Evolutionary conservation across 2,329 filamentous ascomycete genomes (phyloP), one percentile per base, ranked within the genome.

Genomic region (Fusarium staphyleae): DNA sequence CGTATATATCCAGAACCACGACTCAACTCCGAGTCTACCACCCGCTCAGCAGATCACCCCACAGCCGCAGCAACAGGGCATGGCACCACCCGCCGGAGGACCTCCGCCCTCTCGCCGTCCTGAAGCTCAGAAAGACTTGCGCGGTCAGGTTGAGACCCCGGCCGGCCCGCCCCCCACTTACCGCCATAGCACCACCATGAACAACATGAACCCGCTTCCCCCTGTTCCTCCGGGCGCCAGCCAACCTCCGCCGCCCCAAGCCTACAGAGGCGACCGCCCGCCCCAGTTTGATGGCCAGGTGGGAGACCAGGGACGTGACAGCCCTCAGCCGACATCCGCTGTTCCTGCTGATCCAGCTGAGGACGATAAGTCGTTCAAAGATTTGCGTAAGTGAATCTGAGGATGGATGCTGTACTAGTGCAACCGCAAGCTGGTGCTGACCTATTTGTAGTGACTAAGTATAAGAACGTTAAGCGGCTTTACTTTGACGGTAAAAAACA

Each of bases 401-500:
- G 18, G 16, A 19, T 5, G 19, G n/a, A 32, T 37, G 13, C 14
- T 18, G 30, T 16, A 15, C n/a, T 6, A 22, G 10, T 41, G 28
- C 15, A 39, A 40, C 11, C 8, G 36, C 18, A 12, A 46, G n/a
- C 28, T 34, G 35, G 40, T 46, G 41, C 50, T 59, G 22, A 63
- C 57, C 44, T 4, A 36, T 75, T 16, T 69, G 45, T 60, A 96
- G 93, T 95, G 69, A 86, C 86, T 63, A 99, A 99, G 77, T 99
- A 99, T 73, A 96, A 96, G 73, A 96, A 97, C 71, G 93, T 99
- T 52, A 99, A 99, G 78, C 87, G 92, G 49, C 90, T 97, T 67
- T 99, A 97, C 72, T 98, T 98, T 72, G 95, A 98, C 61, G 92
- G 93, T 69, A 95, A 96, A 70, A 83, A 87, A 13, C 93, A 97